A percentile compares a stretch with the other conserved stretches of the same genome.
Evolutionary conservation across 2,329 filamentous ascomycete genomes (phyloP).

Genomic region (Fusarium bactridioides): DNA sequence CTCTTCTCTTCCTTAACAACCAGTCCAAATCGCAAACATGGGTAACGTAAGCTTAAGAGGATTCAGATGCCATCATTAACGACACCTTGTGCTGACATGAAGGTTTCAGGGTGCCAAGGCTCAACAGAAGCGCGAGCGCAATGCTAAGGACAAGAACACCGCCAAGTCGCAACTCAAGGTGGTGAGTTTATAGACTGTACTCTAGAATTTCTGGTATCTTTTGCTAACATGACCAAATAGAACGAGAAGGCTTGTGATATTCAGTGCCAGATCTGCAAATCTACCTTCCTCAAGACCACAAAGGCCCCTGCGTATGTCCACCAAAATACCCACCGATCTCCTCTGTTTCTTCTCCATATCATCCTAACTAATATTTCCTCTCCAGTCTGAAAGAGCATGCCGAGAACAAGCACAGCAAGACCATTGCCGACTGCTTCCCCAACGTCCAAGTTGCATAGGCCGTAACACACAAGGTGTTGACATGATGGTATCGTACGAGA

Average conservation of each 20-base stretch:
- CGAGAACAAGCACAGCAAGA: conserved; percentile 79
- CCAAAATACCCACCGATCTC: background rate
- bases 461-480: background rate
- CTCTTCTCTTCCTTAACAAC: background rate
- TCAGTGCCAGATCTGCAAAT: conserved; percentile 79
- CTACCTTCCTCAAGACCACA: conserved; percentile 80
- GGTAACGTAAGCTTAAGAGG: conserved; percentile 46
- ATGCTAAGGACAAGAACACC: conserved; percentile 64
- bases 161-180: conserved; percentile 75
- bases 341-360: background rate
- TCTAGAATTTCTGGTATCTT: background rate
- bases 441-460: conserved; percentile 45
- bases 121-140: conserved; percentile 76
- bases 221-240: conserved; percentile 50
- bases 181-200: conserved; percentile 56
- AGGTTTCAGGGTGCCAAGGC: conserved; percentile 67
- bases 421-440: conserved; percentile 75
- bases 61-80: background rate
- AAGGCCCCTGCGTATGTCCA: conserved; percentile 71
- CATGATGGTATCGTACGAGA: conserved; percentile 18
- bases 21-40: conserved; percentile 41
- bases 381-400: conserved; percentile 74
- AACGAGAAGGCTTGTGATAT: conserved; percentile 79
- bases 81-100: conserved; percentile 28
- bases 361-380: conserved; percentile 13